phyloP scores from a whole-genome alignment of 139 green algal species.

The Haematococcus lacustris region DNA sequence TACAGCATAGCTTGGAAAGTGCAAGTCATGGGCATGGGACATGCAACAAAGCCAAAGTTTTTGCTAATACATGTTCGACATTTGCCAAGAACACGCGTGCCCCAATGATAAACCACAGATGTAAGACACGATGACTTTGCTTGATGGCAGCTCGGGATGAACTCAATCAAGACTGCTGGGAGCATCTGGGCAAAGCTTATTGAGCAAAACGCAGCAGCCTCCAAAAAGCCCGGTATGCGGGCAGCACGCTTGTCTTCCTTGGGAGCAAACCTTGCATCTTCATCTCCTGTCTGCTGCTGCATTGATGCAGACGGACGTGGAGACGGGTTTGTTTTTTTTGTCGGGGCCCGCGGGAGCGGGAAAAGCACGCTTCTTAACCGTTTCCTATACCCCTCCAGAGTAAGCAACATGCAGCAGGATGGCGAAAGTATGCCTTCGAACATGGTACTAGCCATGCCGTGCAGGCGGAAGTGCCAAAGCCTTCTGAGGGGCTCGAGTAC shows the following conservation, averaged over 20 bases:
- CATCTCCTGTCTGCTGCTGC: neutral
- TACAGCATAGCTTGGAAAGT: too few species aligned
- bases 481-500: conserved; percentile 61
- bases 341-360: conserved; percentile 39
- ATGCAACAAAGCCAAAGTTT: too few species aligned
- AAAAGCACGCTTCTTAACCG: conserved; percentile 64
- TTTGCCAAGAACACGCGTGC: too few species aligned
- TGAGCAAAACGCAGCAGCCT: conserved; percentile 21
- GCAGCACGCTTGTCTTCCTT: neutral
- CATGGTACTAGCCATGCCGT: neutral
- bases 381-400: conserved; percentile 54
- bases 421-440: neutral
- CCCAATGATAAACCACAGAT: too few species aligned
- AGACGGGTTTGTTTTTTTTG: conserved; percentile 54
- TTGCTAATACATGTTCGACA: too few species aligned
- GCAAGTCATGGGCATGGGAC: too few species aligned
- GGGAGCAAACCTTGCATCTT: neutral
- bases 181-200: conserved; percentile 47
- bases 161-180: conserved; percentile 19
- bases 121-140: too few species aligned
- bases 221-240: conserved; percentile 30
- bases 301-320: conserved; percentile 26
- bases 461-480: conserved; percentile 43
- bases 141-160: too few species aligned
- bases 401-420: conserved; percentile 7